These are phyloP conservation scores for grape (Vitis vinifera) DNA, from an alignment of 164 flowering plant genomes.

Conservation along the genomic window DNA sequence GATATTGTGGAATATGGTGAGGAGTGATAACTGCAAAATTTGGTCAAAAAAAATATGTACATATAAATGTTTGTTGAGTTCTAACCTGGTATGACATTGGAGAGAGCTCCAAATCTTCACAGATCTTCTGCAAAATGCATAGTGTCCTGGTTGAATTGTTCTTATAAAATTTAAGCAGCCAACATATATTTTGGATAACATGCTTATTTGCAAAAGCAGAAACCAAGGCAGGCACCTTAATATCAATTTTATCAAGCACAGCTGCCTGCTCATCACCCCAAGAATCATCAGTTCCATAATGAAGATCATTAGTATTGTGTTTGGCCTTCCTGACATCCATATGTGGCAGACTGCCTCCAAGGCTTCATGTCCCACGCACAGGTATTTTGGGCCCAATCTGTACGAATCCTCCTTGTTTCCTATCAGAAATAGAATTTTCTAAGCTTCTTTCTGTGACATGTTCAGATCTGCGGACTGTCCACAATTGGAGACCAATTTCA, in stretches of 20 bases:
- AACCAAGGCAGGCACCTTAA: constrained; percentile 62
- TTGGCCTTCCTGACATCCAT: constrained; percentile 21
- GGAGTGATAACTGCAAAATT: constrained; percentile 81
- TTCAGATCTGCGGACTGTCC: constrained; percentile 23
- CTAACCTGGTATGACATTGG: constrained; percentile 96
- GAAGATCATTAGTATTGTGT: constrained; percentile 26
- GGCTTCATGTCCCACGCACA: constrained; percentile 10
- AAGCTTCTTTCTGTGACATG: constrained; percentile 10
- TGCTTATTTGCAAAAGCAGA: constrained; percentile 66
- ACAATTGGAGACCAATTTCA: constrained; percentile 26
- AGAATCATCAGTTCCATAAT: constrained; percentile 41
- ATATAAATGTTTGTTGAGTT: neutral
- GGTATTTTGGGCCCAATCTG: constrained; percentile 28
- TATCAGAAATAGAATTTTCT: constrained; percentile 22
- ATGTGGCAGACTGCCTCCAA: constrained; percentile 17
- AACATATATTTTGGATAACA: constrained; percentile 74
- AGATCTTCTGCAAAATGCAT: constrained; percentile 61
- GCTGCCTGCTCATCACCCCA: constrained; percentile 63
- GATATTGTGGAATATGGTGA: constrained; percentile 66
- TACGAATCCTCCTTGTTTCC: constrained; percentile 23
- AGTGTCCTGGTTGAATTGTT: constrained; percentile 67
- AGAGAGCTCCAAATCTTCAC: constrained; percentile 85
- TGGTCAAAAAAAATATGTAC: constrained; percentile 1
- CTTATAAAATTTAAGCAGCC: constrained; percentile 90
- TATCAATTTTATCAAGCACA: constrained; percentile 69